phyloP scores from a whole-genome alignment of 169 alveolate species.

The Plasmodium relictum region DNA sequence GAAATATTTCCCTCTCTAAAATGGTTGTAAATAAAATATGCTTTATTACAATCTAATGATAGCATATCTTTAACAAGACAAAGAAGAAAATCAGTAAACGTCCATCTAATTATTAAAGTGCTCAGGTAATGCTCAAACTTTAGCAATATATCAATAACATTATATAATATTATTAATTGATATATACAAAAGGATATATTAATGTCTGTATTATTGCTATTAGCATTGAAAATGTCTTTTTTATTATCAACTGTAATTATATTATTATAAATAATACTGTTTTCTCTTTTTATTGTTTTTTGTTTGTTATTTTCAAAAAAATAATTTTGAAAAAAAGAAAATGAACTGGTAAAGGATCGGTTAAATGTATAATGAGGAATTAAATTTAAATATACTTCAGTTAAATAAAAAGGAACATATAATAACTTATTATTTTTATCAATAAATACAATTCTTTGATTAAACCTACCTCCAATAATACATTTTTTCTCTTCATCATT shows the following conservation, averaged over 20 bases:
- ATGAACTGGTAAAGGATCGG: constrained; percentile 24
- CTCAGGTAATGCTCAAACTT: constrained; percentile 24
- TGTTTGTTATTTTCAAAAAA: constrained; percentile 41
- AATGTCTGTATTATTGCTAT: not conserved
- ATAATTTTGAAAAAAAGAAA: constrained; percentile 55
- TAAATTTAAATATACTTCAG: constrained; percentile 22
- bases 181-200: constrained; percentile 47
- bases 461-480: constrained; percentile 26
- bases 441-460: constrained; percentile 26
- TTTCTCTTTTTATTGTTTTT: constrained; percentile 40
- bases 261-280: constrained; percentile 35
- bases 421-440: constrained; percentile 69
- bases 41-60: constrained; percentile 6
- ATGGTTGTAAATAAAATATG: constrained; percentile 5
- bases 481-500: constrained; percentile 4
- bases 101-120: constrained; percentile 38
- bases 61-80: constrained; percentile 30
- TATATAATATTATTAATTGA: constrained; percentile 37
- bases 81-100: constrained; percentile 23
- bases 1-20: constrained; percentile 22
- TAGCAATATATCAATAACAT: constrained; percentile 29
- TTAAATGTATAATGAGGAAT: constrained; percentile 11
- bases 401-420: constrained; percentile 51
- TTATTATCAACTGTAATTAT: constrained; percentile 9
- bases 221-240: not conserved